phyloP scores from a whole-genome alignment of 371 early-diverging fungal species.

The Mortierella sp. region DNA sequence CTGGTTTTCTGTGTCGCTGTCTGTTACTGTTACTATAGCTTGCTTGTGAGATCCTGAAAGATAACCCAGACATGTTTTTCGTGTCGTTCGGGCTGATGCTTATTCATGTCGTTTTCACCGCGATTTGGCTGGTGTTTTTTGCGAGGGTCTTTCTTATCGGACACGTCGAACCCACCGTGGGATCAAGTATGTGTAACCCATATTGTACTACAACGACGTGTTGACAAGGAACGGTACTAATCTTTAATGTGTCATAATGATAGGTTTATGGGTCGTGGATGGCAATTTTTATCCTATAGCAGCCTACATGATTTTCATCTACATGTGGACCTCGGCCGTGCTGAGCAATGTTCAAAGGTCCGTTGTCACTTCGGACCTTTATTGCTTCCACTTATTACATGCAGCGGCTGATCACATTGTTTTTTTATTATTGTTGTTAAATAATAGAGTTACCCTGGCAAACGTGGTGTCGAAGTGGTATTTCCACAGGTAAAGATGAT shows the following conservation, averaged over 20 bases:
- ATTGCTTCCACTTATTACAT: too few relatives aligned
- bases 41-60: constrained; percentile 78
- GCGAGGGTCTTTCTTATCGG: constrained; percentile 76
- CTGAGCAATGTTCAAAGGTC: constrained; percentile 78
- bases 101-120: constrained; percentile 68
- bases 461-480: constrained; percentile 86
- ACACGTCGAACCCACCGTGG: constrained; percentile 40
- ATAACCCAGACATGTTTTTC: constrained; percentile 75
- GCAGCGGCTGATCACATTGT: not conserved
- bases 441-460: constrained; percentile 66
- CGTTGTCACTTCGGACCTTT: too few relatives aligned
- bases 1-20: too few relatives aligned
- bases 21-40: constrained; percentile 58
- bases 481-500: constrained; percentile 62
- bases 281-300: constrained; percentile 64
- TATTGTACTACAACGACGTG: not conserved
- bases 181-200: constrained; percentile 8
- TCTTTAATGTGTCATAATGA: not conserved
- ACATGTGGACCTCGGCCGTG: constrained; percentile 80
- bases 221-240: too few relatives aligned
- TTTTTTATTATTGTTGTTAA: not conserved
- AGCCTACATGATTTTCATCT: constrained; percentile 72
- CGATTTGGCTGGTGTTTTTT: constrained; percentile 76
- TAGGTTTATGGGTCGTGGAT: constrained; percentile 63
- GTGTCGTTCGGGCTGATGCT: constrained; percentile 67